Evolutionary conservation across 345 rosid genomes (phyloP).

Genomic region (Litchi chinensis): DNA sequence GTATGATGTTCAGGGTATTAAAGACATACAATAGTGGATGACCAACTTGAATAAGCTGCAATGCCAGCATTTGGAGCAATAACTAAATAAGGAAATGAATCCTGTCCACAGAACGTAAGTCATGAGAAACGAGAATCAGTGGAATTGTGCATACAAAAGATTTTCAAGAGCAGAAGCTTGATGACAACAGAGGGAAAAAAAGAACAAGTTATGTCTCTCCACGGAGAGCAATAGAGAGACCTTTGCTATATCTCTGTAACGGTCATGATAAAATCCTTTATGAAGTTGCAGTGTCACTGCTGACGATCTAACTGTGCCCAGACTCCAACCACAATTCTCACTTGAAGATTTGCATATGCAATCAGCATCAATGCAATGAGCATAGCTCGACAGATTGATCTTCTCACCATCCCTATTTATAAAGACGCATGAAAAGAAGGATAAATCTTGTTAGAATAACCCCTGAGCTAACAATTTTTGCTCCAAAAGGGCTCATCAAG

Average conservation of each 20-base stretch:
- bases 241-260: constrained; percentile 60
- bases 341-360: constrained; percentile 61
- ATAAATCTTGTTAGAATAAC: constrained; percentile 9
- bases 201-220: background rate
- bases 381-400: constrained; percentile 44
- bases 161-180: constrained; percentile 9
- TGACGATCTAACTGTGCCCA: constrained; percentile 30
- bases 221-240: constrained; percentile 21
- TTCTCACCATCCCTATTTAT: constrained; percentile 66
- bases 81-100: constrained; percentile 66
- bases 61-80: constrained; percentile 89
- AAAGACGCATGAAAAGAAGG: constrained; percentile 7
- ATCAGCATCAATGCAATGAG: constrained; percentile 54
- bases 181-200: background rate
- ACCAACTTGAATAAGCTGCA: constrained; percentile 87
- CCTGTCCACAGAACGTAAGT: constrained; percentile 40
- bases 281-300: constrained; percentile 55
- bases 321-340: constrained; percentile 13
- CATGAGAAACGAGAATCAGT: constrained; percentile 10
- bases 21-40: constrained; percentile 69
- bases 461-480: background rate
- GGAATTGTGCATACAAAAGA: constrained; percentile 5
- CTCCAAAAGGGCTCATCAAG: background rate
- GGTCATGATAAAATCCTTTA: constrained; percentile 79
- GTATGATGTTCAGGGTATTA: constrained; percentile 2